A percentile compares a stretch with the other conserved stretches of the same genome.
Evolutionary conservation across 2,329 filamentous ascomycete species (phyloP).

Genomic region (Aspergillus fructus): DNA sequence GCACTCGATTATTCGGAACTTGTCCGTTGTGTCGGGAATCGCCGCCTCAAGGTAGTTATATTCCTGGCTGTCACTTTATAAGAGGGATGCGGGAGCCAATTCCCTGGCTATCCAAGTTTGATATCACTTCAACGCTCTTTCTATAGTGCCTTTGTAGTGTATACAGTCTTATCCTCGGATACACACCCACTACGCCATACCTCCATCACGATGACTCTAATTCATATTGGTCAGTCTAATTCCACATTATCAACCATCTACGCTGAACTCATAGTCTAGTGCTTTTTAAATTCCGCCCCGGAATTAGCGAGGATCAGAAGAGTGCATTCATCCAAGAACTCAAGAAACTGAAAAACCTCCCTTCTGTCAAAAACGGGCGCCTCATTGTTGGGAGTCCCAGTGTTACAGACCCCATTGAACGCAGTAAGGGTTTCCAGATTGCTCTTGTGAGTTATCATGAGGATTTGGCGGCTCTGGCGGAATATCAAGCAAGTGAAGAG

Average conservation of each 20-base stretch:
- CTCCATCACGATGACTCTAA: conserved; percentile 22
- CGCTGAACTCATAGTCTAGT: conserved; percentile 33
- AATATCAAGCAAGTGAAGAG: conserved; percentile 55
- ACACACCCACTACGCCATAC: neutral
- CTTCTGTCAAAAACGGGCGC: conserved; percentile 50
- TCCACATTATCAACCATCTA: no score
- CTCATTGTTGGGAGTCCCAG: conserved; percentile 55
- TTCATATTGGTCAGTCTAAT: conserved; percentile 23
- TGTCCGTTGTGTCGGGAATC: neutral
- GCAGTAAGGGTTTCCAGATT: conserved; percentile 55
- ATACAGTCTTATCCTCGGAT: neutral
- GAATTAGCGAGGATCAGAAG: conserved; percentile 45
- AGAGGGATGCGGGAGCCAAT: neutral
- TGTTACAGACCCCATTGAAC: conserved; percentile 52
- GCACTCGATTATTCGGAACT: neutral
- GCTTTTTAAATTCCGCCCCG: conserved; percentile 50
- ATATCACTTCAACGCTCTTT: no score
- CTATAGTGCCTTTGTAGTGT: neutral
- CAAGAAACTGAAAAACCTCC: conserved; percentile 49
- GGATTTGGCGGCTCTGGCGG: conserved; percentile 45
- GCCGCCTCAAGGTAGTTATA: no score
- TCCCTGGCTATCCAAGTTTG: no score
- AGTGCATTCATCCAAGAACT: conserved; percentile 49
- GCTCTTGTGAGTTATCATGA: conserved; percentile 54
- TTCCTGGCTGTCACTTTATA: neutral